Base-by-base conservation (phyloP, 148 eudicot genomes). In the Talinum fruticosum region DNA sequence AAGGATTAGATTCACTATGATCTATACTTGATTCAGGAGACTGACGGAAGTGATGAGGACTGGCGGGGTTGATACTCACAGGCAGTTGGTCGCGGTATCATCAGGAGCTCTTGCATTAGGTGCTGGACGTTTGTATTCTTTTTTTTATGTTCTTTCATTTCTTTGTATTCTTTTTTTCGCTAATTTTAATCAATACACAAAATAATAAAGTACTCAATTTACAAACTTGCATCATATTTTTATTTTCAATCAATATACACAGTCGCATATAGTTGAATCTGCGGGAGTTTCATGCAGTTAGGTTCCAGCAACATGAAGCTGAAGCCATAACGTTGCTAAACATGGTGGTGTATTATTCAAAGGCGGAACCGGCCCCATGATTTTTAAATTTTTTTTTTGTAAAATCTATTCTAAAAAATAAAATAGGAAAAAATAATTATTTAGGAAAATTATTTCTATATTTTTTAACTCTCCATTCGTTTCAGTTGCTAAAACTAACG, bases 21-120 rank as follows among this genome's bases (percentile, higher is more conserved):
- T 33, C 19, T 24, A 24, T 10, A 1, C 21, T 38, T n/a, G 30
- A 2, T 32, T 32, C 76, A 74, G 76, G 76, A 57, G 14, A 54
- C 24, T 12, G 76, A 57, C 28, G 66, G 12, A 54, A 74, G 76
- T 33, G 76, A 74, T n/a, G 66, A 57, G 23, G 66, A 74, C 38
- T 74, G 76, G 67, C 10, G 16, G 0, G 66, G 18, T 23, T 74
- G 66, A 74, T n/a, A 59, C 57, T 51, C 6, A 14, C 57, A 51
- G 57, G 57, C 57, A 10, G 57, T 51, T 19, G 23, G 15, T 14
- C 23, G 15, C 23, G 14, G n/a, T 51, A 2, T 19, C 23, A 2
- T 19, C 23, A 16, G 23, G 23, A 51, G 15, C 57, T 51, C 23
- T 23, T 51, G 57, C 57, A 1, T 51, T 18, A 23, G 57, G 23